These are phyloP conservation scores for Fusarium nematophilum DNA, from an alignment of 2,329 filamentous ascomycete species.

Conservation along the genomic window DNA sequence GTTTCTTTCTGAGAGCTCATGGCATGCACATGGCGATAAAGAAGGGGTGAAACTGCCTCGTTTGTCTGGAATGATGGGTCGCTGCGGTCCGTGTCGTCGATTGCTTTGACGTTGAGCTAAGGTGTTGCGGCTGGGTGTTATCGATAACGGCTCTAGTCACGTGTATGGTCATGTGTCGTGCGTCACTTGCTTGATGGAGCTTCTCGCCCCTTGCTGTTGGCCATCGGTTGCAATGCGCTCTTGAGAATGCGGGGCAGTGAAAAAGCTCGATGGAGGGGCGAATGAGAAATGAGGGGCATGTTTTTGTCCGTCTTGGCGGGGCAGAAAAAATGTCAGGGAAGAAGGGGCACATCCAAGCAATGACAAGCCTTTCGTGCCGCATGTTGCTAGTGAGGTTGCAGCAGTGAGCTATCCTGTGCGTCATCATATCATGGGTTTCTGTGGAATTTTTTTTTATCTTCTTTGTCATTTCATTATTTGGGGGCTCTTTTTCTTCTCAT, in stretches of 20 bases:
- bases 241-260: conserved; percentile 37
- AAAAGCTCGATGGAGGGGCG: conserved; percentile 38
- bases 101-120: conserved; percentile 40
- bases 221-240: conserved; percentile 3
- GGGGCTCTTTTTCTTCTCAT: conserved; percentile 20
- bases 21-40: conserved; percentile 42
- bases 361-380: conserved; percentile 31
- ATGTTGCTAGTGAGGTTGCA: conserved; percentile 34
- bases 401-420: conserved; percentile 34
- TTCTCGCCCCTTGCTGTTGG: neutral
- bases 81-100: conserved; percentile 36
- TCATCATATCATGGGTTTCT: conserved; percentile 33
- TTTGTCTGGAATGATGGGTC: conserved; percentile 25
- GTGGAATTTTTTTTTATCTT: conserved; percentile 4
- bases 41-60: conserved; percentile 17
- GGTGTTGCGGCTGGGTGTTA: conserved; percentile 30
- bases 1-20: conserved; percentile 30
- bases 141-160: conserved; percentile 38
- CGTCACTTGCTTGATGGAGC: conserved; percentile 14
- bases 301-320: conserved; percentile 37
- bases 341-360: conserved; percentile 32
- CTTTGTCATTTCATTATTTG: conserved; percentile 21
- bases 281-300: conserved; percentile 41
- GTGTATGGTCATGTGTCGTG: conserved; percentile 31
- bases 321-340: conserved; percentile 32